These are phyloP conservation scores for Hypoxylon fragiforme DNA, from an alignment of 495 filamentous ascomycete genomes.

Conservation along the genomic window DNA sequence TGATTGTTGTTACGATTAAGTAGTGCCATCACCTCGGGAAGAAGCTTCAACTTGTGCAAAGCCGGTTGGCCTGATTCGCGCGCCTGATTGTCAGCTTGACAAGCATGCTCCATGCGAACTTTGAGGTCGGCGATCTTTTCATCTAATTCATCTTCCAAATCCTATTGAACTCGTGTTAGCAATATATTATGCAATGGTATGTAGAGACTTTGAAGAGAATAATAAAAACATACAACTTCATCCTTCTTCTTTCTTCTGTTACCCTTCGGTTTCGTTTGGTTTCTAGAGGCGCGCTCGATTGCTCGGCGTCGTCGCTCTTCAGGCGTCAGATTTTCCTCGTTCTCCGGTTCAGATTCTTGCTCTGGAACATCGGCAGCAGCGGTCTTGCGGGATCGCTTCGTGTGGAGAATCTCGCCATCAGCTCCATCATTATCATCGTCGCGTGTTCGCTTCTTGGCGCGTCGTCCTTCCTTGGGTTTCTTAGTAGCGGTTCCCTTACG, in stretches of 20 bases:
- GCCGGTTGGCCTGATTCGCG: conserved; percentile 78
- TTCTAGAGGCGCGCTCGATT: conserved; percentile 79
- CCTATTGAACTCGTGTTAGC: conserved; percentile 50
- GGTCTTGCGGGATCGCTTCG: conserved; percentile 42
- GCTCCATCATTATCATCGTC: conserved; percentile 60
- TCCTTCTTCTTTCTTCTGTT: conserved; percentile 83
- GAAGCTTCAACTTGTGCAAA: conserved; percentile 89
- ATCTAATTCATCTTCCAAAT: conserved; percentile 86
- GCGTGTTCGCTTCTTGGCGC: conserved; percentile 71
- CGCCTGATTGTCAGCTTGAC: conserved; percentile 78
- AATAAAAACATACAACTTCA: conserved; percentile 83
- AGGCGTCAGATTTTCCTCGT: conserved; percentile 66
- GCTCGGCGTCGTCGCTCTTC: conserved; percentile 76
- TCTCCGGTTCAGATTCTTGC: conserved; percentile 54
- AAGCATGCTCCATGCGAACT: conserved; percentile 88
- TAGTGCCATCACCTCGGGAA: conserved; percentile 86
- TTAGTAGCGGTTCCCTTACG: conserved; percentile 71
- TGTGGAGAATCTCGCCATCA: conserved; percentile 57
- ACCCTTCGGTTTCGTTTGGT: conserved; percentile 63
- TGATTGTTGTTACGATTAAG: conserved; percentile 87
- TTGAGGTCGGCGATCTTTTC: conserved; percentile 87
- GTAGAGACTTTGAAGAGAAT: no score
- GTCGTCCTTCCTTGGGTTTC: conserved; percentile 74
- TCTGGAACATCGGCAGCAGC: conserved; percentile 50
- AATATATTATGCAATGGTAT: background rate